phyloP scores from a whole-genome alignment of 2,329 filamentous ascomycete species.

The Niveomyces coronatus region DNA sequence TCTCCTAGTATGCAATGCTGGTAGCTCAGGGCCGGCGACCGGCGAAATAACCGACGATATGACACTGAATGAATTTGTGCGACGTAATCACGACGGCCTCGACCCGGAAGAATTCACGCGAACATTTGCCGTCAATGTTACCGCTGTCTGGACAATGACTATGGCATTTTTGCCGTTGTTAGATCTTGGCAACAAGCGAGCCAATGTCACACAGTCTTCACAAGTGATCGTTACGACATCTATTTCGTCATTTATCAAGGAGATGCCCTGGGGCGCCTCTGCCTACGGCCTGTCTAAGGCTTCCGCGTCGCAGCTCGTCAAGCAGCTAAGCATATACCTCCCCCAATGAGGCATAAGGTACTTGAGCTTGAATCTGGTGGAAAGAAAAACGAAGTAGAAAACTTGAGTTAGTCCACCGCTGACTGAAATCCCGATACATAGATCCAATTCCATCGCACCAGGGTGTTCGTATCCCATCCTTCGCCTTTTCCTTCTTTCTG shows the following conservation, averaged over 20 bases:
- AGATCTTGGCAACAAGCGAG: neutral
- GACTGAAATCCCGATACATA: neutral
- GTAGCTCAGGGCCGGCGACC: neutral
- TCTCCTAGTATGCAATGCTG: neutral
- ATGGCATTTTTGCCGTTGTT: neutral
- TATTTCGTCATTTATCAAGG: neutral
- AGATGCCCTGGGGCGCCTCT: neutral
- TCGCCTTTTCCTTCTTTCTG: no score
- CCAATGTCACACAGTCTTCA: neutral
- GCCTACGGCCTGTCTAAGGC: neutral
- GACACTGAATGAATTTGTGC: neutral
- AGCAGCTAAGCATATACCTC: neutral
- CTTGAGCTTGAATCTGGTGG: no score
- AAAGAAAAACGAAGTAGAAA: no score
- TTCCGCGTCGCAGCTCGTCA: neutral
- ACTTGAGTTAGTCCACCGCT: no score
- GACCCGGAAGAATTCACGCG: neutral
- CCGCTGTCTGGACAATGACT: neutral
- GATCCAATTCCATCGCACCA: neutral
- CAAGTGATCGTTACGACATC: neutral
- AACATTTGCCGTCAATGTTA: neutral
- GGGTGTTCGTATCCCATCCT: neutral
- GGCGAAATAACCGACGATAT: neutral
- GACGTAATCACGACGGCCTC: neutral
- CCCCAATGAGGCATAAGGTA: neutral